Evolutionary conservation across 495 filamentous ascomycete species (phyloP).

Genomic region (Xylaria curta): DNA sequence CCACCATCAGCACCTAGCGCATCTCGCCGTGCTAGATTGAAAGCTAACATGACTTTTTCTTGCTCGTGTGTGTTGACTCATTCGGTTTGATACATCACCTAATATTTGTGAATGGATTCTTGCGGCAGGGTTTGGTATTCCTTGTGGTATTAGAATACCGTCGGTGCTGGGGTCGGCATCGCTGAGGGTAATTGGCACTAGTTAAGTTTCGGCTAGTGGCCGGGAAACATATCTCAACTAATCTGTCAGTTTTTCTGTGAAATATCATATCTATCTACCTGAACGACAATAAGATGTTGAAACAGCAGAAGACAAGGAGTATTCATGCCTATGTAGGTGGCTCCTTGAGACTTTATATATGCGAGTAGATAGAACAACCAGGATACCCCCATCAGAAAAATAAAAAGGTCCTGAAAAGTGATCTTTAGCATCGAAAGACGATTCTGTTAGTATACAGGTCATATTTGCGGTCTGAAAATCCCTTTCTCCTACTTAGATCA

Average conservation of each 20-base stretch:
- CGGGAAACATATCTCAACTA: too few relatives aligned
- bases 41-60: neutral
- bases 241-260: too few relatives aligned
- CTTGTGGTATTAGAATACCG: neutral
- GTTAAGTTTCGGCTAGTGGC: too few relatives aligned
- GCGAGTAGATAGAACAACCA: too few relatives aligned
- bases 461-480: neutral
- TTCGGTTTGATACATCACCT: neutral
- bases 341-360: too few relatives aligned
- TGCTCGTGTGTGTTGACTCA: constrained; percentile 1
- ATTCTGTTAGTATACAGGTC: neutral
- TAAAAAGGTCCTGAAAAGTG: neutral
- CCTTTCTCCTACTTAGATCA: too few relatives aligned
- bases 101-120: neutral
- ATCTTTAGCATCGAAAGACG: neutral
- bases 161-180: neutral
- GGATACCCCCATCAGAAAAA: neutral
- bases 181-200: too few relatives aligned
- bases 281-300: too few relatives aligned
- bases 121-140: neutral
- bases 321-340: too few relatives aligned
- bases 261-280: too few relatives aligned
- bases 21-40: neutral
- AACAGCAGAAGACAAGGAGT: too few relatives aligned
- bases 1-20: constrained; percentile 1